phyloP scores from a whole-genome alignment of 2,329 filamentous ascomycete species.

The Aureobasidium sp. region DNA sequence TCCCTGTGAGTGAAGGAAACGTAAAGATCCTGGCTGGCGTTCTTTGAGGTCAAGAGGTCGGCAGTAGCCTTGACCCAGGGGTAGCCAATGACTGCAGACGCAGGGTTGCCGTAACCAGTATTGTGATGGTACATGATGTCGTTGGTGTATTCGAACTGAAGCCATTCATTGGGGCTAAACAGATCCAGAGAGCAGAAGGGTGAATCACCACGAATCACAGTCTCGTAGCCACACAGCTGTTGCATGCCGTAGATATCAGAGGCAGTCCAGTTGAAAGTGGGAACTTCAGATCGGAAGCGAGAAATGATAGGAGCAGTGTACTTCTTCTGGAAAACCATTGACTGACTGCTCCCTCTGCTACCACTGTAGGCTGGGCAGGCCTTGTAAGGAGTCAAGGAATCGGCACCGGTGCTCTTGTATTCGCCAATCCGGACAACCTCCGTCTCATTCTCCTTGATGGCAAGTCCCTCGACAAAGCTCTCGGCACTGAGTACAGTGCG shows the following conservation, averaged over 20 bases:
- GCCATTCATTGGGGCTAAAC: conserved; percentile 55
- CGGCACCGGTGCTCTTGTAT: conserved; percentile 50
- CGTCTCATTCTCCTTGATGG: conserved; percentile 47
- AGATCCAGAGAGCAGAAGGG: conserved; percentile 56
- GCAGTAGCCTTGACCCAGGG: conserved; percentile 62
- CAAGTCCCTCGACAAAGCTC: conserved; percentile 52
- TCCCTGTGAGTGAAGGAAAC: conserved; percentile 65
- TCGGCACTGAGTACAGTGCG: conserved; percentile 53
- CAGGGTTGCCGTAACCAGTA: conserved; percentile 54
- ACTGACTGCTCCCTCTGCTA: conserved; percentile 50
- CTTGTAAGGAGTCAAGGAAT: conserved; percentile 58
- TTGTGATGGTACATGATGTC: conserved; percentile 66
- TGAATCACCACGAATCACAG: conserved; percentile 57
- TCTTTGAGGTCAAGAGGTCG: conserved; percentile 34
- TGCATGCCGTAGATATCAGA: conserved; percentile 59
- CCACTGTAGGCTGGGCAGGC: conserved; percentile 57
- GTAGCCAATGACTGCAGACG: conserved; percentile 53
- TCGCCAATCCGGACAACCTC: conserved; percentile 51
- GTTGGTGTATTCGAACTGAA: conserved; percentile 60
- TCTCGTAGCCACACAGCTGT: conserved; percentile 66
- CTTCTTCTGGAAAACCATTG: conserved; percentile 40
- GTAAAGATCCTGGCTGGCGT: conserved; percentile 51
- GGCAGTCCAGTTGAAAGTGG: conserved; percentile 56
- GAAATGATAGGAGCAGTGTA: conserved; percentile 57
- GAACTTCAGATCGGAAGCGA: conserved; percentile 47